Base-by-base conservation (phyloP, 805 yeast genomes). In the Saturnispora sekii region DNA sequence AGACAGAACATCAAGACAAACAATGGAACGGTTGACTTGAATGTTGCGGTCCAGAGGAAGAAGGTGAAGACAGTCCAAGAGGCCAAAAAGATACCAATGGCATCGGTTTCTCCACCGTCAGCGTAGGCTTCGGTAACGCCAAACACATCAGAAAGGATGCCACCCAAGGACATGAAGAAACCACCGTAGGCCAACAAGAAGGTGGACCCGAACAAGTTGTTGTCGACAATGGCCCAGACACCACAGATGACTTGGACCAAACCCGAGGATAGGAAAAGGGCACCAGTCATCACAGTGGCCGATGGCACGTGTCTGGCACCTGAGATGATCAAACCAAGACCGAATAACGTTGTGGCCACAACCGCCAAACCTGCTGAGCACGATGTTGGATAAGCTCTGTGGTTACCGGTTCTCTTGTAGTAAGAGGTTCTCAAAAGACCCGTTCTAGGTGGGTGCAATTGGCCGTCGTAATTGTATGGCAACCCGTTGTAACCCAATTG, bases 41-140 rank as follows among this genome's bases (percentile, higher is more conserved):
- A 56, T 2, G 75, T 69, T 32, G 63, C 60, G 34, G 63, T 43
- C 63, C 73, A 61, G 55, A 70, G 60, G 49, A 71, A 48, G 44
- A 68, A 65, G 16, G 73, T 64, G 56, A 70, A 72, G 10, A 74
- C 65, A 18, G 67, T 63, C 77, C 77, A 73, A 2, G 70, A 73
- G 3, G 71, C 50, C 14, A 71, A 56, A 59, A 58, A 72, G 46
- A 72, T 60, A 10, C 75, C 78, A 35, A 67, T 51, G 12, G 75
- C 77, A 45, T 68, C 66, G 34, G 52, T 53, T 28, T 53, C 55
- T 30, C 66, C 69, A 35, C 49, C 48, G 15, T 59, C 61, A 12
- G 58, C 54, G 50, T 73, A 73, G 4, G 72, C 68, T 1, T 60
- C 56, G 1, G 53, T 50, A 34, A 74, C 66, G 2, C 72, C 77